Conservation (phyloP, 169 alveolate genomes). For the Plasmodium relictum region DNA sequence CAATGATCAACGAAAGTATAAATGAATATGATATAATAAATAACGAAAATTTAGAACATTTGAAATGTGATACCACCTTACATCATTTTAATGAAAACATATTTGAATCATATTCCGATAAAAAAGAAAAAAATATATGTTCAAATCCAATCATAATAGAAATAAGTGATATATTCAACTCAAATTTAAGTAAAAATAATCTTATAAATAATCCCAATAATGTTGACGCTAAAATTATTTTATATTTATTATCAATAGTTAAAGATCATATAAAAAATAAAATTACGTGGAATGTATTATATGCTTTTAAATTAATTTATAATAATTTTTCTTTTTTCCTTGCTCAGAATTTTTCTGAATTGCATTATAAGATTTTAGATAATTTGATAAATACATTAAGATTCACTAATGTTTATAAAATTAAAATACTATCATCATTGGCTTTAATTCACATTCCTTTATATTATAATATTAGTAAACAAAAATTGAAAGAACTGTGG, state of each 20-base stretch:
- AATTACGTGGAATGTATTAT: constrained; percentile 76
- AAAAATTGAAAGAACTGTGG: constrained; percentile 59
- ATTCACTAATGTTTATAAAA: constrained; percentile 75
- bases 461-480: constrained; percentile 46
- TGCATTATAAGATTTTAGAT: constrained; percentile 55
- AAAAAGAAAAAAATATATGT: constrained; percentile 10
- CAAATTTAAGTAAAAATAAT: constrained; percentile 10
- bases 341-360: constrained; percentile 38
- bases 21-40: not conserved
- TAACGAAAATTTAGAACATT: not conserved
- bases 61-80: not conserved
- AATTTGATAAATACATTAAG: constrained; percentile 54
- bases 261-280: constrained; percentile 69
- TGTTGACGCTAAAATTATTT: constrained; percentile 66
- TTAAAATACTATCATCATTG: constrained; percentile 71
- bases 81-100: not conserved
- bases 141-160: constrained; percentile 27
- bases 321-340: constrained; percentile 72
- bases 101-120: constrained; percentile 35
- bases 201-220: constrained; percentile 30
- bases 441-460: constrained; percentile 75
- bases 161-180: constrained; percentile 44
- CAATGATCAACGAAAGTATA: not conserved
- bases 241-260: constrained; percentile 65
- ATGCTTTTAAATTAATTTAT: constrained; percentile 72